These are phyloP conservation scores for Monascus ruber DNA, from an alignment of 2,329 filamentous ascomycete species.

Conservation along the genomic window DNA sequence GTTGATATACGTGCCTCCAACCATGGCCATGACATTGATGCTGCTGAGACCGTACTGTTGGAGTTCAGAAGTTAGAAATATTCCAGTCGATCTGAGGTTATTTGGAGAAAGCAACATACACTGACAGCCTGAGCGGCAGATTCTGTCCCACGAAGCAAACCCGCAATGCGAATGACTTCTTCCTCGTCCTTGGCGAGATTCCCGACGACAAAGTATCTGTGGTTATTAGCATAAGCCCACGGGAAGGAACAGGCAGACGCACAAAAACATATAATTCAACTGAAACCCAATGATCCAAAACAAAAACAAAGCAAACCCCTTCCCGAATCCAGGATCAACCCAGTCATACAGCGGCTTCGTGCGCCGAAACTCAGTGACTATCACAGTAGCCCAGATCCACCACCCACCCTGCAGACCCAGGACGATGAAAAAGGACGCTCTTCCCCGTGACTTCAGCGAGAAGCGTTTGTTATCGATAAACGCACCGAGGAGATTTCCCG, in stretches of 20 bases:
- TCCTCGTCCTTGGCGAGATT: slow-evolving; percentile 51
- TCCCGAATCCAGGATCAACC: slow-evolving; percentile 51
- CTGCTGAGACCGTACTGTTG: slow-evolving; percentile 52
- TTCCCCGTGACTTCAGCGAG: slow-evolving; percentile 42
- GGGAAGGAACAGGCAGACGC: too few relatives aligned
- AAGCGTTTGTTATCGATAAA: slow-evolving; percentile 51
- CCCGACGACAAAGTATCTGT: slow-evolving; percentile 57
- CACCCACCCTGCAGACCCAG: slow-evolving; percentile 50
- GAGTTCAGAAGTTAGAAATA: too few relatives aligned
- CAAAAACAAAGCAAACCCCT: slow-evolving; percentile 55
- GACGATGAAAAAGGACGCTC: slow-evolving; percentile 44
- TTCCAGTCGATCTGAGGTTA: too few relatives aligned
- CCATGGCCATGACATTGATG: slow-evolving; percentile 49
- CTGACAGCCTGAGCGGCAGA: slow-evolving; percentile 63
- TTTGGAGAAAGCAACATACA: slow-evolving; percentile 25
- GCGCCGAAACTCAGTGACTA: slow-evolving; percentile 49
- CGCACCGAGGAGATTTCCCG: slow-evolving; percentile 54
- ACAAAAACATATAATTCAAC: slow-evolving; percentile 62
- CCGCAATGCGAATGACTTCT: slow-evolving; percentile 58
- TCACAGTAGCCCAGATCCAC: slow-evolving; percentile 61
- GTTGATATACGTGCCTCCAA: slow-evolving; percentile 60
- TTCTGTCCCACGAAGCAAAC: slow-evolving; percentile 57
- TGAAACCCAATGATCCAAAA: slow-evolving; percentile 59
- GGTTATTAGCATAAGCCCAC: not conserved
- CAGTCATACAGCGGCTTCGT: slow-evolving; percentile 56